These are phyloP conservation scores for Babesia ovata DNA, from an alignment of 169 alveolate genomes.

Conservation along the genomic window DNA sequence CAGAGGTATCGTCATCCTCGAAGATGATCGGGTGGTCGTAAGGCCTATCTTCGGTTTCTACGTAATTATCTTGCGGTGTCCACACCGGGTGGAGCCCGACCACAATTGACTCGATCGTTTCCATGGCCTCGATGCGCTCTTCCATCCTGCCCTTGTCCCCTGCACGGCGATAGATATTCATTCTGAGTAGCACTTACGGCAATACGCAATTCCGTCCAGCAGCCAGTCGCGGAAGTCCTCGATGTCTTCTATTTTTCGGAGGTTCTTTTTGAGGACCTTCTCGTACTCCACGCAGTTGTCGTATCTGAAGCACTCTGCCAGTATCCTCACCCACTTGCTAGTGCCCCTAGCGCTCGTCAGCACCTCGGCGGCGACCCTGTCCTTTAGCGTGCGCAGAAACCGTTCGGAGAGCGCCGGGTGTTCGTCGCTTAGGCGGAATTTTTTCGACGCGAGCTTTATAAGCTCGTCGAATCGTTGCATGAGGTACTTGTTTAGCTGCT, in stretches of 20 bases:
- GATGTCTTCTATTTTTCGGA: constrained; percentile 56
- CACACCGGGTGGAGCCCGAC: constrained; percentile 65
- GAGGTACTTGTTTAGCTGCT: constrained; percentile 58
- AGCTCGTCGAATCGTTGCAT: constrained; percentile 57
- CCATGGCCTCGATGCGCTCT: constrained; percentile 57
- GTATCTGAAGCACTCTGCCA: constrained; percentile 63
- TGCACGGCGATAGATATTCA: background rate
- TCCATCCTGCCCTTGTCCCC: constrained; percentile 27
- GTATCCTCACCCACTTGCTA: constrained; percentile 43
- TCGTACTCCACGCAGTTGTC: constrained; percentile 29
- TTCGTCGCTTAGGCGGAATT: constrained; percentile 57
- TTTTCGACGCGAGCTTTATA: constrained; percentile 48
- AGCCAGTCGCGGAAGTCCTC: constrained; percentile 67
- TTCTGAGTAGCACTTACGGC: constrained; percentile 42
- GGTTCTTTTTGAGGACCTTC: constrained; percentile 12
- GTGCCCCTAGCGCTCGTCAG: constrained; percentile 62
- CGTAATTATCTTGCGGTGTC: constrained; percentile 61
- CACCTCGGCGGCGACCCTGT: constrained; percentile 63
- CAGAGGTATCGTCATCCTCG: background rate
- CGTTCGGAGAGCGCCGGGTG: constrained; percentile 66
- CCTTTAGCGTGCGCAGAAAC: constrained; percentile 51
- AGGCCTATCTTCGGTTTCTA: constrained; percentile 52
- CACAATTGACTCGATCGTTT: constrained; percentile 30
- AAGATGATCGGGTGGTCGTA: constrained; percentile 22
- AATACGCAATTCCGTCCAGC: constrained; percentile 53